phyloP scores from a whole-genome alignment of 192 early-diverging fungal species.

The Coemansia sp. region DNA sequence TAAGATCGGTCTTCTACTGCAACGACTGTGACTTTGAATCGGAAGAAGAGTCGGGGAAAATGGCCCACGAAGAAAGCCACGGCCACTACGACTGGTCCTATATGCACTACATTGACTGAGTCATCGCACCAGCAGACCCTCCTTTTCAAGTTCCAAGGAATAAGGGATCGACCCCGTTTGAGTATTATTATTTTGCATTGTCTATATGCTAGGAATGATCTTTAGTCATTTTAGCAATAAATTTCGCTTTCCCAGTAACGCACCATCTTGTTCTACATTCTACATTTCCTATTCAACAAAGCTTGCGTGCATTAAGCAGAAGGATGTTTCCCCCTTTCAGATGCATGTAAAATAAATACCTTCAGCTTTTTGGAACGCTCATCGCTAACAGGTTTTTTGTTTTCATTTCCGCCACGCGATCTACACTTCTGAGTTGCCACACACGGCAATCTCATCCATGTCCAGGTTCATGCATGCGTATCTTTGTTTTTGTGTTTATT shows the following conservation, averaged over 20 bases:
- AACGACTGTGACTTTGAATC: conserved; percentile 44
- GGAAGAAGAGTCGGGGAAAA: conserved; percentile 28
- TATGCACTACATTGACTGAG: conserved; percentile 50
- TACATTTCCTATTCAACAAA: too few species aligned
- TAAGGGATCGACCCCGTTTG: background rate
- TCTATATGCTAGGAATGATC: background rate
- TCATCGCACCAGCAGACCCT: background rate
- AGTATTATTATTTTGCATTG: conserved; percentile 10
- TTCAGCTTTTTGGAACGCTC: background rate
- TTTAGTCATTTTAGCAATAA: conserved; percentile 1
- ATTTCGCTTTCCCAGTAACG: background rate
- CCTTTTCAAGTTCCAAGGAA: background rate
- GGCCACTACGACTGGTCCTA: conserved; percentile 52
- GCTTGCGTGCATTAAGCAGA: too few species aligned
- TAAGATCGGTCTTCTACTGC: conserved; percentile 49
- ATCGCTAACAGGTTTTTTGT: conserved; percentile 2
- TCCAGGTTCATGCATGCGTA: background rate
- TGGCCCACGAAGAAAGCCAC: conserved; percentile 23
- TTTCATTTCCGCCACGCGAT: conserved; percentile 9
- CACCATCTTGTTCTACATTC: background rate
- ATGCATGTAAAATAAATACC: background rate
- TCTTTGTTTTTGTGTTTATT: background rate
- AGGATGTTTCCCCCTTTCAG: background rate
- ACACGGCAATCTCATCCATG: background rate
- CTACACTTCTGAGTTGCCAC: conserved; percentile 4